Conservation (phyloP, 2,329 filamentous ascomycete genomes). For the Reticulascus tulasneorum region DNA sequence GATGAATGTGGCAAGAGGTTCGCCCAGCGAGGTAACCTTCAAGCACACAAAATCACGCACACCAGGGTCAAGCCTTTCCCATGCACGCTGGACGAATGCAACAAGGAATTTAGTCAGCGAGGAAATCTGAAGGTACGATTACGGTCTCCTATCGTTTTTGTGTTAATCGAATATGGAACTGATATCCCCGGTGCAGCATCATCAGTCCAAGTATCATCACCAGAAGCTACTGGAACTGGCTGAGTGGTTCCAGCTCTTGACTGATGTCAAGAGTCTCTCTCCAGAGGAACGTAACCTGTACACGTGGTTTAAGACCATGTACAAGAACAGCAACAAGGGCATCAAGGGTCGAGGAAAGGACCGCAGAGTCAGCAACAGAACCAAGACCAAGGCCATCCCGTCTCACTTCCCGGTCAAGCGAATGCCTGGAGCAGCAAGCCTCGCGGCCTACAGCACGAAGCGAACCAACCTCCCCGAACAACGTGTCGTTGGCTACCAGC, state of each 20-base stretch:
- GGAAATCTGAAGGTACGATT: conserved; percentile 79
- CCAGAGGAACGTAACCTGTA: conserved; percentile 71
- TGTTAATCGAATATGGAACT: not conserved
- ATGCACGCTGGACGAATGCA: conserved; percentile 78
- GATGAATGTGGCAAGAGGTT: conserved; percentile 77
- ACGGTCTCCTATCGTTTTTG: too few relatives aligned
- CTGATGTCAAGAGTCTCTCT: conserved; percentile 59
- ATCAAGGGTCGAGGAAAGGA: conserved; percentile 95
- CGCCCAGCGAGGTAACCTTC: conserved; percentile 80
- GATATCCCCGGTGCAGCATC: conserved; percentile 51
- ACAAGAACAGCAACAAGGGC: conserved; percentile 97
- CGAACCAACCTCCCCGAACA: conserved; percentile 10
- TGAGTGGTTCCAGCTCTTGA: conserved; percentile 62
- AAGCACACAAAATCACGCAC: conserved; percentile 79
- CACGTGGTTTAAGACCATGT: conserved; percentile 80
- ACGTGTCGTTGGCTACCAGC: too few relatives aligned
- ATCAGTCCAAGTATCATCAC: conserved; percentile 91
- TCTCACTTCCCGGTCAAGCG: conserved; percentile 12
- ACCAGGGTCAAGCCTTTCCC: conserved; percentile 71
- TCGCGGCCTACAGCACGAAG: conserved; percentile 13
- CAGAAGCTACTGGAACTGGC: conserved; percentile 68
- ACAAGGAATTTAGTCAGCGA: conserved; percentile 83
- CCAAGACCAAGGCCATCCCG: conserved; percentile 16
- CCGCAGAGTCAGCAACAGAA: conserved; percentile 51
- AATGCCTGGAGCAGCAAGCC: conserved; percentile 8